phyloP scores from a whole-genome alignment of 2,329 filamentous ascomycete species.

The Fusarium ambrosium region DNA sequence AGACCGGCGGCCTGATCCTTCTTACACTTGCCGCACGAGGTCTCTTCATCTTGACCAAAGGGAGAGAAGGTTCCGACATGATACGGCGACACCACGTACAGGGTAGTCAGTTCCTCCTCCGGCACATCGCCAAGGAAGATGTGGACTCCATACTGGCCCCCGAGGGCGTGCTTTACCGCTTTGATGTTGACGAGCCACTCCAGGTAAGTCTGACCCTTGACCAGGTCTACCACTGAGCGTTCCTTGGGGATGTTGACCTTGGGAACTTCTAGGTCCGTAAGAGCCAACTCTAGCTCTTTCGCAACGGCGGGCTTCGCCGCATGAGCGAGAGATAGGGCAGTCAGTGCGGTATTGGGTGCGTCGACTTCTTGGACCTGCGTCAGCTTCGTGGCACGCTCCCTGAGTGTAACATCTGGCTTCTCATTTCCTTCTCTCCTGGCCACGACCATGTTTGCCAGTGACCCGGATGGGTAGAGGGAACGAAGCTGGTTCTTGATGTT shows the following conservation, averaged over 20 bases:
- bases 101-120: not conserved
- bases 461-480: not conserved
- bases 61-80: constrained; percentile 10
- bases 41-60: not conserved
- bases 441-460: not conserved
- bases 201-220: constrained; percentile 7
- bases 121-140: constrained; percentile 12
- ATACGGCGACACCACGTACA: not conserved
- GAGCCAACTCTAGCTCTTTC: not conserved
- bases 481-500: constrained; percentile 2
- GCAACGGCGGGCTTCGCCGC: not conserved
- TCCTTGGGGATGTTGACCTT: not conserved
- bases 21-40: constrained; percentile 5
- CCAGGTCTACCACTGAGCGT: not conserved
- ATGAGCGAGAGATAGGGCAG: not conserved
- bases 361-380: not conserved
- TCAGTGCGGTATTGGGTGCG: not conserved
- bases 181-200: constrained; percentile 23
- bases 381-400: not conserved
- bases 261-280: not conserved
- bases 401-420: not conserved
- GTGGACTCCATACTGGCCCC: constrained; percentile 11
- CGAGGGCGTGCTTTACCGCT: constrained; percentile 6
- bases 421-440: not conserved
- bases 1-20: not conserved